Conservation (phyloP, 495 filamentous ascomycete species). For the Neurospora sp. region DNA sequence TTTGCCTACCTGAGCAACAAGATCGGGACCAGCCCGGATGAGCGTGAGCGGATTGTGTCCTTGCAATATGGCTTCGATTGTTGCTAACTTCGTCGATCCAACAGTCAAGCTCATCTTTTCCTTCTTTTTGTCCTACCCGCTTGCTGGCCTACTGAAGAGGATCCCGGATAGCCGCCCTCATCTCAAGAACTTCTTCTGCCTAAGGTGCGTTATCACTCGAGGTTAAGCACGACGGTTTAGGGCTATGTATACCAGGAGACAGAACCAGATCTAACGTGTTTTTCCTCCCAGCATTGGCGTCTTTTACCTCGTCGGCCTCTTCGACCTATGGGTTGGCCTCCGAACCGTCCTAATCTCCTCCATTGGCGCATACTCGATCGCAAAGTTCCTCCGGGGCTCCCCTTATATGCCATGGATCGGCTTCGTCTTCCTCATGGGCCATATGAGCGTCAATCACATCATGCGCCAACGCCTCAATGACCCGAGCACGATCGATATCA, state of each 20-base stretch:
- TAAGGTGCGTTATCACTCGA: conserved; percentile 41
- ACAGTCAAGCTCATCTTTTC: conserved; percentile 88
- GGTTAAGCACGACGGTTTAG: not conserved
- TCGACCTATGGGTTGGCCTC: conserved; percentile 83
- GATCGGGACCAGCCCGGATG: conserved; percentile 75
- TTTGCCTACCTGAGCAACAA: conserved; percentile 55
- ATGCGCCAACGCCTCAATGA: conserved; percentile 61
- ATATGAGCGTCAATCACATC: conserved; percentile 87
- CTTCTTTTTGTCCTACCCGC: conserved; percentile 86
- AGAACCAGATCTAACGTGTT: conserved; percentile 1
- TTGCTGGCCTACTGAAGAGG: conserved; percentile 81
- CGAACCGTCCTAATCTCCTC: conserved; percentile 72
- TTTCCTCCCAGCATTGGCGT: conserved; percentile 47
- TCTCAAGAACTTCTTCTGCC: conserved; percentile 83
- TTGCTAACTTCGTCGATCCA: conserved; percentile 11
- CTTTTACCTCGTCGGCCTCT: conserved; percentile 92
- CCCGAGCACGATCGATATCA: conserved; percentile 68
- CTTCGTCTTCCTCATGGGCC: conserved; percentile 90
- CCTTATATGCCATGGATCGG: conserved; percentile 97
- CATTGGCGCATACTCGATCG: conserved; percentile 70
- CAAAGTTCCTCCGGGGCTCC: conserved; percentile 67
- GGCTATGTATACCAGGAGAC: not conserved
- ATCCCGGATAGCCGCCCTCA: conserved; percentile 77
- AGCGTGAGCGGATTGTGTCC: conserved; percentile 46
- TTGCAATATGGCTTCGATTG: conserved; percentile 1